phyloP scores from a whole-genome alignment of 1,139 yeast genomes.

The Ashbya aceris region DNA sequence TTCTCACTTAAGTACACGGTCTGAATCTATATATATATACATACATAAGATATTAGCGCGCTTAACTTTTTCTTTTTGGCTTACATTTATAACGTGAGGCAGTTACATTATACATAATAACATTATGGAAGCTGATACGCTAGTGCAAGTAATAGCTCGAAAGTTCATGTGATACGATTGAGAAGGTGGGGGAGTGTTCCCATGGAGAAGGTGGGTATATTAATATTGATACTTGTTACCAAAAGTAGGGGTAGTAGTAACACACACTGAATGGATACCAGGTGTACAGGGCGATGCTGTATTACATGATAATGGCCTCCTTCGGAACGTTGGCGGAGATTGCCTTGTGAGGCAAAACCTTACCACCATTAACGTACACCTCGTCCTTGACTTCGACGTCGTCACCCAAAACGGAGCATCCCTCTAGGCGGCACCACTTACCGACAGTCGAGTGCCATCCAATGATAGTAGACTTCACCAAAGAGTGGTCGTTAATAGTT shows the following conservation, averaged over 20 bases:
- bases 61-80: no score
- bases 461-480: constrained; percentile 94
- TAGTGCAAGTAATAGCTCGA: no score
- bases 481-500: constrained; percentile 91
- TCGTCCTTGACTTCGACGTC: constrained; percentile 98
- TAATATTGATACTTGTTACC: neutral
- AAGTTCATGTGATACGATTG: no score
- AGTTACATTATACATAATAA: no score
- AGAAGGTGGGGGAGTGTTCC: neutral
- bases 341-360: constrained; percentile 96
- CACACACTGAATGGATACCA: neutral
- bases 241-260: neutral
- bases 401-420: constrained; percentile 96
- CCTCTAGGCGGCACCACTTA: constrained; percentile 98
- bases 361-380: constrained; percentile 97
- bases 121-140: no score
- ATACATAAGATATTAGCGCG: no score
- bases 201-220: neutral
- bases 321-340: constrained; percentile 94
- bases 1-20: no score
- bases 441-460: constrained; percentile 99
- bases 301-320: constrained; percentile 93
- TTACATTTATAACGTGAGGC: no score
- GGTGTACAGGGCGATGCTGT: no score
- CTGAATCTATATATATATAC: no score